phyloP scores from a whole-genome alignment of 495 filamentous ascomycete genomes.

The Aspergillus leporis region DNA sequence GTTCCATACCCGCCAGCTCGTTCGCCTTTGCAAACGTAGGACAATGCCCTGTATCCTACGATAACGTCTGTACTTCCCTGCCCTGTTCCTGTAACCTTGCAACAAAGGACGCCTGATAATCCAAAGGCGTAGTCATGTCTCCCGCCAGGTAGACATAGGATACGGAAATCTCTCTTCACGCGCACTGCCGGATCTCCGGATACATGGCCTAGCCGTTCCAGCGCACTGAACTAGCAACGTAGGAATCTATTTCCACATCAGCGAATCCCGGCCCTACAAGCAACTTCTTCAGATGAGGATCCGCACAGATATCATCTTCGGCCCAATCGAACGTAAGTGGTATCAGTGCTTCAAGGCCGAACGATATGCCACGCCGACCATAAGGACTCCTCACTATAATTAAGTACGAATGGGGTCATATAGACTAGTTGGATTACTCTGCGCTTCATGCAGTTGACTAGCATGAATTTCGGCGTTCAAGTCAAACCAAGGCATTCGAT shows the following conservation, averaged over 20 bases:
- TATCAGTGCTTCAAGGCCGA: conserved; percentile 6
- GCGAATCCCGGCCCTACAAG: not conserved
- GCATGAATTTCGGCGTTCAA: no score
- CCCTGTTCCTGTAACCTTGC: not conserved
- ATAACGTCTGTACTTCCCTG: not conserved
- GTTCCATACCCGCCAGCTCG: conserved; percentile 11
- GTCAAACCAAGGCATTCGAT: no score
- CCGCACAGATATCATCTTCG: conserved; percentile 4
- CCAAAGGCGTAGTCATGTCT: conserved; percentile 13
- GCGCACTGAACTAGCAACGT: conserved; percentile 1
- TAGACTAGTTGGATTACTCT: not conserved
- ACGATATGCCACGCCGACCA: conserved; percentile 6
- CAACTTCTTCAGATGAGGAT: conserved; percentile 2
- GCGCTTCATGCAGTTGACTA: no score
- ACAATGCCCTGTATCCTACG: conserved; percentile 16
- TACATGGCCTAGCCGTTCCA: conserved; percentile 12
- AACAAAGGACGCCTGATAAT: conserved; percentile 11
- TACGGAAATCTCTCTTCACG: conserved; percentile 12
- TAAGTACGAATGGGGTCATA: not conserved
- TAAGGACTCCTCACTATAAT: conserved; percentile 2
- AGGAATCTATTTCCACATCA: conserved; percentile 9
- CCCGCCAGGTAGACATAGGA: conserved; percentile 4
- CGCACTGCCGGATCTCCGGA: not conserved
- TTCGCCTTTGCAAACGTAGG: conserved; percentile 7
- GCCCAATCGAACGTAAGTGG: conserved; percentile 10